A percentile compares a stretch with the other conserved stretches of the same genome.
Conservation (phyloP, 225 moss, liverwort and hornwort species). For the Polytrichum commune region DNA sequence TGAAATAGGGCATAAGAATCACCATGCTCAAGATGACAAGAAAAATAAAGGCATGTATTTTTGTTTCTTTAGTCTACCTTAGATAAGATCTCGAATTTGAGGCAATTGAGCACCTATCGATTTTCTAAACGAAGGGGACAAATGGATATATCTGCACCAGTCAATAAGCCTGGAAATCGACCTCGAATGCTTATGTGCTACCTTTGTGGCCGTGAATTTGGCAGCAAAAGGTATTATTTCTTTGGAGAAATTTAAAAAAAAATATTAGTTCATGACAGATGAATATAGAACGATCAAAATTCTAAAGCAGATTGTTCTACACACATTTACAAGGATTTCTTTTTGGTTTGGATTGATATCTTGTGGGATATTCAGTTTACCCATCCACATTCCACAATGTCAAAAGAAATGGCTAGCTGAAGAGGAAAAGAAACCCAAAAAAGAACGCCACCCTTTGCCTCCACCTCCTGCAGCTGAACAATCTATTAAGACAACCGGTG, state of each 20-base stretch:
- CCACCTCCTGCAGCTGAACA: constrained; percentile 43
- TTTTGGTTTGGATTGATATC: no score
- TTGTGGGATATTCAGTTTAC: constrained; percentile 37
- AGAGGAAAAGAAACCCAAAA: constrained; percentile 59
- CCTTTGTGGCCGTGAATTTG: constrained; percentile 75
- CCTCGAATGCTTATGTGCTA: constrained; percentile 86
- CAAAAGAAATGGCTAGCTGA: constrained; percentile 76
- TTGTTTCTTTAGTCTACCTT: neutral
- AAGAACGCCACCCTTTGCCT: constrained; percentile 65
- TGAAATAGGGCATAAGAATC: no score
- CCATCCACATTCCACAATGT: constrained; percentile 65
- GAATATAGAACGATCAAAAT: no score
- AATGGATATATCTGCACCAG: constrained; percentile 31
- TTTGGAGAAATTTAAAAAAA: no score
- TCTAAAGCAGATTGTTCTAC: no score
- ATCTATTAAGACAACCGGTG: constrained; percentile 38
- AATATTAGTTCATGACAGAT: no score
- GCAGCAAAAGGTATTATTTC: constrained; percentile 56
- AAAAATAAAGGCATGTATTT: no score
- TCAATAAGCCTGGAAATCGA: constrained; percentile 29
- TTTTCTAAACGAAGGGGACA: constrained; percentile 10
- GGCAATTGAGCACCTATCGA: neutral
- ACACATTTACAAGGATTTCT: no score
- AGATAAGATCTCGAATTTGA: neutral
- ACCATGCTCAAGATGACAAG: no score